phyloP scores from a whole-genome alignment of 805 yeast genomes.

The Candida sanyiensis region DNA sequence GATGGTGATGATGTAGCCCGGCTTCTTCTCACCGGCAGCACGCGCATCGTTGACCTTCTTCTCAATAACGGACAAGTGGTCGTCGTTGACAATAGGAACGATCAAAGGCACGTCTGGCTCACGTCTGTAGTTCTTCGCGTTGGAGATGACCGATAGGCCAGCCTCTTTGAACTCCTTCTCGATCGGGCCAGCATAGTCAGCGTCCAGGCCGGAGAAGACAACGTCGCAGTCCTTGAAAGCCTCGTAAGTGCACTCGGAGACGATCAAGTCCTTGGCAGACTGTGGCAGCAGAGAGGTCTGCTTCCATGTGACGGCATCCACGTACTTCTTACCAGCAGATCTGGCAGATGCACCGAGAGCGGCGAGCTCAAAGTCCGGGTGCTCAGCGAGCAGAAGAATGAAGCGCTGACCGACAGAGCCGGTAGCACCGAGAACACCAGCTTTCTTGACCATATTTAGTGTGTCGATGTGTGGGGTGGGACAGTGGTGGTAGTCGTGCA shows the following conservation, averaged over 20 bases:
- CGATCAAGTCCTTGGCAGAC: slow-evolving; percentile 53
- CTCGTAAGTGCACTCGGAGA: slow-evolving; percentile 71
- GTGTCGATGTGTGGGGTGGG: not conserved
- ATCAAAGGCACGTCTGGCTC: slow-evolving; percentile 81
- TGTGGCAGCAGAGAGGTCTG: slow-evolving; percentile 82
- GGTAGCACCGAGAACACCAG: slow-evolving; percentile 96
- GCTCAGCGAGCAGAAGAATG: slow-evolving; percentile 73
- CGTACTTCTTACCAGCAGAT: slow-evolving; percentile 86
- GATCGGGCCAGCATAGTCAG: slow-evolving; percentile 88
- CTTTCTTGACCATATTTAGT: slow-evolving; percentile 33
- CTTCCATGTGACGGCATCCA: slow-evolving; percentile 89
- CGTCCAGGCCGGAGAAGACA: slow-evolving; percentile 91
- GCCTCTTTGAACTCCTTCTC: slow-evolving; percentile 78
- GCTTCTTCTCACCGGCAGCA: slow-evolving; percentile 47
- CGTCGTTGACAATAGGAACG: slow-evolving; percentile 93
- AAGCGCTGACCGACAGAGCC: slow-evolving; percentile 98
- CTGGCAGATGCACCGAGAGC: slow-evolving; percentile 90
- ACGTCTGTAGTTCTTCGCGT: slow-evolving; percentile 95
- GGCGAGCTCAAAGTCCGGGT: slow-evolving; percentile 82
- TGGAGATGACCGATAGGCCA: slow-evolving; percentile 83
- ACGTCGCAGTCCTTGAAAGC: slow-evolving; percentile 85
- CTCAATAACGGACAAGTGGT: slow-evolving; percentile 73
- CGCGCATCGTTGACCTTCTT: slow-evolving; percentile 50
- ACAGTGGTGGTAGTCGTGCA: too few relatives aligned
- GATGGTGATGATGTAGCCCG: slow-evolving; percentile 89